Evolutionary conservation across 495 filamentous ascomycete species (phyloP), one percentile per base, ranked within the genome.

Genomic region (Penicillium canescens): DNA sequence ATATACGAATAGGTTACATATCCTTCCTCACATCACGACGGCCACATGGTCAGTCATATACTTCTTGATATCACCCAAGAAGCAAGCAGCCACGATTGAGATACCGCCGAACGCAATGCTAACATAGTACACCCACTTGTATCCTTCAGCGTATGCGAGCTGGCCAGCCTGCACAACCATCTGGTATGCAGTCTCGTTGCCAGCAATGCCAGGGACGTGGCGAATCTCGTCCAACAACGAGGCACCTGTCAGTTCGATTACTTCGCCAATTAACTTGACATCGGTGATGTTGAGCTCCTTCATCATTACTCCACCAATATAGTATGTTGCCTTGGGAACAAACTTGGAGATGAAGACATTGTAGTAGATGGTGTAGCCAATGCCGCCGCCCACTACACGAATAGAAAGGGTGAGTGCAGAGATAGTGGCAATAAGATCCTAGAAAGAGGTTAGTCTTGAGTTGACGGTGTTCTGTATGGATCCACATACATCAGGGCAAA

Each of bases 311-410:
- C 73, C 77, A 18, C 77, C 80, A 13, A 88, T 79, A 48, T 80
- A 76, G 41, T 76, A 43, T 8, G 49, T 63, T 31, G 84, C 78
- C 16, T 74, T 66, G 1, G 82, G 77, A 12, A 78, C 56, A 53
- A 89, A 84, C 69, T 87, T 88, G 57, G 78, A 77, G 57, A 82
- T 66, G 71, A 89, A 91, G 59, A 91, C 77, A 62, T 89, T 91
- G 78, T 85, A 90, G 77, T 91, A 91, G 52, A 86, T 80, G 20
- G 79, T 80, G 64, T 89, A 91, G 39, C 87, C 87, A 48, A 91
- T 82, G 31, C 81, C 74, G 34, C 87, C 86, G 33, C 87, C 87
- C 33, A 89, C 76, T 47, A 88, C 84, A 43, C 87, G 85, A 53
- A 90, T 84, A 20, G 85, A 80, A 44, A 90, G 83, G 2, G 87